These are phyloP conservation scores for Paraconiothyrium brasiliense DNA, from an alignment of 2,329 filamentous ascomycete species.

Conservation along the genomic window DNA sequence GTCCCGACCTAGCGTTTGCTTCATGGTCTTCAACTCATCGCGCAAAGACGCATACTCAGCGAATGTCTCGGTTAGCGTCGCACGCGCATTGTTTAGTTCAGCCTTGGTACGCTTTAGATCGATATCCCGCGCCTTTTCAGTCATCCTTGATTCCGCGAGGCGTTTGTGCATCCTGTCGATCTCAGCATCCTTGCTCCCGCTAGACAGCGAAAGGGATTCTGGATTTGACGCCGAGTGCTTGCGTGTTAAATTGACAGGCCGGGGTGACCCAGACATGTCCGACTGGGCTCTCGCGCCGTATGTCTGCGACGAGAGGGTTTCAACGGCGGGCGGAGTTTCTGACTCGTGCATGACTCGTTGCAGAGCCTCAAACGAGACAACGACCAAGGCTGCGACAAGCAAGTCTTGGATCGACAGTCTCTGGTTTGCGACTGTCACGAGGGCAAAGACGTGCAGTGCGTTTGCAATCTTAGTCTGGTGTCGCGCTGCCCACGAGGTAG, in stretches of 20 bases:
- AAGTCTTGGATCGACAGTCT: constrained; percentile 31
- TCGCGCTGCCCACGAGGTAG: constrained; percentile 33
- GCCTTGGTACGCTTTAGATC: constrained; percentile 34
- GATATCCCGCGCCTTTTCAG: constrained; percentile 37
- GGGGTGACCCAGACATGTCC: constrained; percentile 18
- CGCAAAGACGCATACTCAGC: constrained; percentile 40
- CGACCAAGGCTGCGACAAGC: constrained; percentile 39
- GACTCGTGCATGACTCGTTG: constrained; percentile 30
- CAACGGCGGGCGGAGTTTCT: constrained; percentile 32
- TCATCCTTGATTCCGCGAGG: constrained; percentile 39
- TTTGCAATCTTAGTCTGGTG: constrained; percentile 32
- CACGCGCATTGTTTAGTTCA: constrained; percentile 41
- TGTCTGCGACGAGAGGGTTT: constrained; percentile 37
- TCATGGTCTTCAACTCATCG: constrained; percentile 44
- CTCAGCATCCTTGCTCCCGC: constrained; percentile 36
- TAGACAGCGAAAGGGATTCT: constrained; percentile 17
- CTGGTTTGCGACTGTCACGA: constrained; percentile 35
- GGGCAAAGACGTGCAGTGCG: constrained; percentile 33
- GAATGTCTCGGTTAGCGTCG: constrained; percentile 41
- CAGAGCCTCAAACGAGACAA: constrained; percentile 45
- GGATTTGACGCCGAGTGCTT: constrained; percentile 5
- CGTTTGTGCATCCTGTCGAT: constrained; percentile 39
- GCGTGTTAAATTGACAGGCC: not conserved
- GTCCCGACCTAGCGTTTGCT: constrained; percentile 40
- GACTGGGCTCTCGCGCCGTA: constrained; percentile 29